Evolutionary conservation across 257 asterid genomes (phyloP).

Genomic region (Przewalskia tangutica): DNA sequence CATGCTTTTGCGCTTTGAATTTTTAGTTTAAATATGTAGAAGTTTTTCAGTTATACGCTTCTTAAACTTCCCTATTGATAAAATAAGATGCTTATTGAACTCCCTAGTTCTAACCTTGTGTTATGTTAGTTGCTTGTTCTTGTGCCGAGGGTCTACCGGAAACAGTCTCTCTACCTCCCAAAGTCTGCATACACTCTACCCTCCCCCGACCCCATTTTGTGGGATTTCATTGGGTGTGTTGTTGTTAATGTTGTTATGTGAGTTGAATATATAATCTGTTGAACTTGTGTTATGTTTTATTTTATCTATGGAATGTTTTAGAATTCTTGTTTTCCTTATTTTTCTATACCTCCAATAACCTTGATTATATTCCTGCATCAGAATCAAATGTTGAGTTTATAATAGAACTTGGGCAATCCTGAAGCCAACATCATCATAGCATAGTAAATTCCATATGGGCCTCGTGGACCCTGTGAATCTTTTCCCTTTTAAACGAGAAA

Average conservation of each 20-base stretch:
- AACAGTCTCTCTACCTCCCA: too few species aligned
- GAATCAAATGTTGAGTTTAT: neutral
- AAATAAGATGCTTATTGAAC: neutral
- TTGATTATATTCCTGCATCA: neutral
- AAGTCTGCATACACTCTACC: too few species aligned
- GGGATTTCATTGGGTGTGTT: too few species aligned
- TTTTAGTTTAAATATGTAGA: neutral
- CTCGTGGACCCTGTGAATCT: neutral
- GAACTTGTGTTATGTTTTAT: neutral
- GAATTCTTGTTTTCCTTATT: neutral
- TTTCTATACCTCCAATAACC: neutral
- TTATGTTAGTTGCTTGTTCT: neutral
- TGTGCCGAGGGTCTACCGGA: too few species aligned
- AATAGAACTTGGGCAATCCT: neutral
- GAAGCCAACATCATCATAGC: neutral
- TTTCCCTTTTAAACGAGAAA: neutral
- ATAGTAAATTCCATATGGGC: neutral
- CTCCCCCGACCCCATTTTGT: too few species aligned
- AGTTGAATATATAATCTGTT: neutral
- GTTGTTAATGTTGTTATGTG: too few species aligned
- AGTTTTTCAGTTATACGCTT: neutral
- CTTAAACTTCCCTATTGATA: neutral
- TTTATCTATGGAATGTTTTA: neutral
- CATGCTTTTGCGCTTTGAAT: neutral
- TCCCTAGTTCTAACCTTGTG: neutral